Evolutionary conservation across 2,329 filamentous ascomycete genomes (phyloP), one percentile per base, ranked within the genome.

Genomic region (Huntiella moniliformis): DNA sequence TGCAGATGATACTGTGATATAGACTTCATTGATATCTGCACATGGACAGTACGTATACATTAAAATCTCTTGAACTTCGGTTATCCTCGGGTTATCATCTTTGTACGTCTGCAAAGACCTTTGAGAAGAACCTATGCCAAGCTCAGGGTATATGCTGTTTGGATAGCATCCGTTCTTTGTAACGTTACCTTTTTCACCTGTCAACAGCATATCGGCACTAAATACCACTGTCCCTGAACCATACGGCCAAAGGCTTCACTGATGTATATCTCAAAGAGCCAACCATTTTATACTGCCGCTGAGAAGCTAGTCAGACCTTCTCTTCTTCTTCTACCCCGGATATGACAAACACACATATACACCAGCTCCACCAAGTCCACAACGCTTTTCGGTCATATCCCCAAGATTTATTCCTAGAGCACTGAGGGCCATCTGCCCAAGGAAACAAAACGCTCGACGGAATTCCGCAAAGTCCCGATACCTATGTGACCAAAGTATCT

Each of bases 381-480:
- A 63, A 75, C 67, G 1, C 69, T 96, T 12, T 87, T 94, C 54
- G 86, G 95, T 56, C 75, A 81, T 49, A 71, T 80, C 53, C 88
- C 91, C 0, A 62, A 65, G 2, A 91, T 96, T 53, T 86, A 94
- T 57, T 75, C 77, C 0, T 92, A 83, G 83, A 82, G 79, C 0
- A 54, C 68, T 0, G 74, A 79, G 1, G 86, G 86, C 12, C 70
- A 74, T 13, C 63, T 62, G 2, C 54, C 92, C 5, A 62, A 73
- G 1, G 56, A 67, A 2, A 70, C 88, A 16, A 74, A 91, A 15
- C 88, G 87, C 18, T 71, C 70, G 10, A 74, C 96, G 51, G 86
- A 96, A 59, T 93, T 96, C 65, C 77, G 82, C 13, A 78, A 92
- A 53, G 86, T 96, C 2, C 85, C 94, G 59, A 95, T 95, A 56